These are phyloP conservation scores for Deinandra increscens DNA, from an alignment of 129 eudicot species.

Conservation along the genomic window DNA sequence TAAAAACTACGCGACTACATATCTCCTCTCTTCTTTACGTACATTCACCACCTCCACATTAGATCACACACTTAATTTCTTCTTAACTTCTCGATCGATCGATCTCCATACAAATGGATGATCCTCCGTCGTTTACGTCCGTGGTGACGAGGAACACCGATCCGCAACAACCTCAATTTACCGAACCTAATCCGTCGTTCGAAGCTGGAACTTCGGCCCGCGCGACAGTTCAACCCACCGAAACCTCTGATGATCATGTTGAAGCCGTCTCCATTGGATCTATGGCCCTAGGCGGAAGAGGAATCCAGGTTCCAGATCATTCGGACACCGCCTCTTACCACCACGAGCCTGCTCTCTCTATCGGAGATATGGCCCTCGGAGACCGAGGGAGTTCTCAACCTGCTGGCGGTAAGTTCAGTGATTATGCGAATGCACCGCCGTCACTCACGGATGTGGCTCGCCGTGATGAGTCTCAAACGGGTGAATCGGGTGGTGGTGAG, in stretches of 20 bases:
- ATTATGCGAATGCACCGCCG: not conserved
- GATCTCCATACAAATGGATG: not conserved
- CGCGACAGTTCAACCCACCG: not conserved
- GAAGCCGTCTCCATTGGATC: not conserved
- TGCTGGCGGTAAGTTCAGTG: not conserved
- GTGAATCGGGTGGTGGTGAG: not conserved
- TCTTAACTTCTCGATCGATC: too few species aligned
- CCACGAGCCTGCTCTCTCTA: conserved; percentile 4
- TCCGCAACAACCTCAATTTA: not conserved
- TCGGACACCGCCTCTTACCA: not conserved
- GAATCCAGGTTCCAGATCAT: not conserved
- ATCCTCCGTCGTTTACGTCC: not conserved
- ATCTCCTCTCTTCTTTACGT: not conserved
- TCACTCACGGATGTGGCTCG: not conserved
- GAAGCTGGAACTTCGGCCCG: not conserved
- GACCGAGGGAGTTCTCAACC: not conserved
- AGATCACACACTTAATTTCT: not conserved
- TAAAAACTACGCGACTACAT: not conserved
- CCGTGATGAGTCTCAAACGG: not conserved
- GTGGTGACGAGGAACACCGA: not conserved
- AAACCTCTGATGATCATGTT: not conserved
- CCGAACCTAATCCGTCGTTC: not conserved
- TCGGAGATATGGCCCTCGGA: not conserved
- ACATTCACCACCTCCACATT: too few species aligned
- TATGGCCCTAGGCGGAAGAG: not conserved